phyloP scores from a whole-genome alignment of 768 basidiomycete genomes.

The Tremella mesenterica region DNA sequence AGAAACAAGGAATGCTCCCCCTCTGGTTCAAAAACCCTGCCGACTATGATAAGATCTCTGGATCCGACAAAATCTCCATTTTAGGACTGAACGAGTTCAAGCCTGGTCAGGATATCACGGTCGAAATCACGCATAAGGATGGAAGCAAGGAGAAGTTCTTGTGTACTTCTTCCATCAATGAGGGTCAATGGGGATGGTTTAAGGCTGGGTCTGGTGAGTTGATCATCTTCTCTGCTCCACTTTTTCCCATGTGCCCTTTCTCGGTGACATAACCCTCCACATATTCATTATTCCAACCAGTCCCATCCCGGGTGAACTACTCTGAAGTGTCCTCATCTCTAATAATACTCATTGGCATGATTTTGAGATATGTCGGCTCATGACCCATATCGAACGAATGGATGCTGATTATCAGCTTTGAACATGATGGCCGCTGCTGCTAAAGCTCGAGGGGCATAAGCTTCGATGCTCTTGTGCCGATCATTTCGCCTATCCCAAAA shows the following conservation, averaged over 20 bases:
- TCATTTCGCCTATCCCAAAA: too few relatives aligned
- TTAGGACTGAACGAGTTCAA: slow-evolving; percentile 78
- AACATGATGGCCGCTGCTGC: slow-evolving; percentile 44
- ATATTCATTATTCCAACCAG: slow-evolving; percentile 32
- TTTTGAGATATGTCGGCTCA: neutral
- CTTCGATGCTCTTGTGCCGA: too few relatives aligned
- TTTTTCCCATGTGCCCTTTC: neutral
- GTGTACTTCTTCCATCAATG: slow-evolving; percentile 90
- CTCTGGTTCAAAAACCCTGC: slow-evolving; percentile 83
- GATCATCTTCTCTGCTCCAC: slow-evolving; percentile 31
- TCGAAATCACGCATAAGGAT: slow-evolving; percentile 72
- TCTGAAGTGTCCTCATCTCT: too few relatives aligned
- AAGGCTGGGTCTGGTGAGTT: slow-evolving; percentile 71
- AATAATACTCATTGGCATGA: too few relatives aligned
- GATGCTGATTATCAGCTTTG: slow-evolving; percentile 19
- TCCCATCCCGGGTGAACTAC: neutral
- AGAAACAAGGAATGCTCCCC: slow-evolving; percentile 99
- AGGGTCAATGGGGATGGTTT: slow-evolving; percentile 97
- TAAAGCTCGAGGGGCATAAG: slow-evolving; percentile 21
- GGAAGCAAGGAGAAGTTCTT: slow-evolving; percentile 66
- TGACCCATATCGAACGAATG: too few relatives aligned
- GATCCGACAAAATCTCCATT: slow-evolving; percentile 81
- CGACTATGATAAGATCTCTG: slow-evolving; percentile 87
- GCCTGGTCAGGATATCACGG: slow-evolving; percentile 82
- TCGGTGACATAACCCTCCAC: slow-evolving; percentile 51